Evolutionary conservation across 1,284 basidiomycete species (phyloP), one percentile per base, ranked within the genome.

Genomic region (Austropuccinia psidii): DNA sequence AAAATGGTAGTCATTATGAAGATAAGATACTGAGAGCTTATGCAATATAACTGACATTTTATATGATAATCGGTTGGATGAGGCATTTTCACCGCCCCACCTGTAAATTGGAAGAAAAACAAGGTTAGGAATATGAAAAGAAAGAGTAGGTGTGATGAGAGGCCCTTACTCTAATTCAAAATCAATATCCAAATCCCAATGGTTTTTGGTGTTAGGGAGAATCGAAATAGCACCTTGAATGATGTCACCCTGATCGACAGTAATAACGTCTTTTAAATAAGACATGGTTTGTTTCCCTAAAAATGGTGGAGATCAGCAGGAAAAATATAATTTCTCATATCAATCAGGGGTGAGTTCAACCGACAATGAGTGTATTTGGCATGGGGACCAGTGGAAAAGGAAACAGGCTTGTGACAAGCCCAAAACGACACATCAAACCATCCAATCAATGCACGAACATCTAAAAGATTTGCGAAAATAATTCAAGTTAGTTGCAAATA

Each of bases 401-500:
- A 88, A 76, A 96, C 89, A 78, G 92, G 92, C 83, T 94, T 98
- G 85, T 98, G 96, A 76, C 93, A 94, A 80, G 91, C 93, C 74
- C 91, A 89, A 83, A 99, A 99, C 60, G 88, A 86, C 79, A 97
- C 90, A 82, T 99, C 96, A 83, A 99, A 99, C 96, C 96, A 99
- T 47, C 93, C 94, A 68, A 99, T 87, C 87, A 98, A 97, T n/a
- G 96, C 96, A 80, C 98, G 96, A 21, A 95, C 86, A 81, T 93
- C 93, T 95, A 74, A 27, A 31, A 41, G 24, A 29, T n/a, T 19
- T 6, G 15, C 0, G 37, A 11, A 31, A 52, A 57, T 24, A 58
- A 60, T 41, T 29, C 3, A 35, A 8, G 4, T 4, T 19, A 33
- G 39, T n/a, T 19, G n/a, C n/a, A 43, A 29, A 67, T 43, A 8